Conservation (phyloP, 139 green algal genomes). For the Penium margaritaceum region DNA sequence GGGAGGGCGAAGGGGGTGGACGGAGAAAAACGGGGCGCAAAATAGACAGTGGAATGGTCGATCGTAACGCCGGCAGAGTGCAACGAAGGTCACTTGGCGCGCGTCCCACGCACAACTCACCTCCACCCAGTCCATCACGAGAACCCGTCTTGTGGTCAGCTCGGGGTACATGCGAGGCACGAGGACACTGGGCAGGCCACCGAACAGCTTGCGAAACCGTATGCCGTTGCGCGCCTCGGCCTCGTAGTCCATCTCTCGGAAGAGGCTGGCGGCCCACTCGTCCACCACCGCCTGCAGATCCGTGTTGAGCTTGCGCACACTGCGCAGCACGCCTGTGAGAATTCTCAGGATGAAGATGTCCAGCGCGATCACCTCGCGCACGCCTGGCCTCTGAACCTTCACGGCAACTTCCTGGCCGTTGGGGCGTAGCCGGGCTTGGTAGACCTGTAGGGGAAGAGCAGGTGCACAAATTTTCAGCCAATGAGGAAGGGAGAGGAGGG, state of each 20-base stretch:
- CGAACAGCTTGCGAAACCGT: conserved; percentile 57
- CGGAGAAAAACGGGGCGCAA: no score
- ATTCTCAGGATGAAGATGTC: conserved; percentile 76
- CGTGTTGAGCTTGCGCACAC: background rate
- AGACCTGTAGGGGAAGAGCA: conserved; percentile 74
- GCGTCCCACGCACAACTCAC: no score
- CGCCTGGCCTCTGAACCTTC: conserved; percentile 91
- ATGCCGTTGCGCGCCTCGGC: conserved; percentile 16
- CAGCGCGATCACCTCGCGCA: conserved; percentile 79
- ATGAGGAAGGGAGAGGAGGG: conserved; percentile 52
- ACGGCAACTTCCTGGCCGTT: conserved; percentile 77
- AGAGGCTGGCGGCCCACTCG: conserved; percentile 35
- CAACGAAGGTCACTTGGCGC: no score
- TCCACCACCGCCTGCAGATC: conserved; percentile 29
- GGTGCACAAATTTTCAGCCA: no score
- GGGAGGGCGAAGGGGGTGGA: no score
- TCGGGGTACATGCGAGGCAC: conserved; percentile 40
- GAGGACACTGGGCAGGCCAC: conserved; percentile 35
- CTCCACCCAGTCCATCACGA: conserved; percentile 39
- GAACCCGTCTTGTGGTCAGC: conserved; percentile 21
- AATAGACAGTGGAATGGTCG: no score
- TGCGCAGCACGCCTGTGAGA: background rate
- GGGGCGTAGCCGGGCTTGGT: conserved; percentile 33
- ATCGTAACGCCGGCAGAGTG: no score
- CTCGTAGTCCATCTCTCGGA: conserved; percentile 40